Percentiles rank a stretch among this genome's conserved stretches.
Evolutionary conservation across 768 basidiomycete species (phyloP).

Genomic region (Steccherinum ochraceum): DNA sequence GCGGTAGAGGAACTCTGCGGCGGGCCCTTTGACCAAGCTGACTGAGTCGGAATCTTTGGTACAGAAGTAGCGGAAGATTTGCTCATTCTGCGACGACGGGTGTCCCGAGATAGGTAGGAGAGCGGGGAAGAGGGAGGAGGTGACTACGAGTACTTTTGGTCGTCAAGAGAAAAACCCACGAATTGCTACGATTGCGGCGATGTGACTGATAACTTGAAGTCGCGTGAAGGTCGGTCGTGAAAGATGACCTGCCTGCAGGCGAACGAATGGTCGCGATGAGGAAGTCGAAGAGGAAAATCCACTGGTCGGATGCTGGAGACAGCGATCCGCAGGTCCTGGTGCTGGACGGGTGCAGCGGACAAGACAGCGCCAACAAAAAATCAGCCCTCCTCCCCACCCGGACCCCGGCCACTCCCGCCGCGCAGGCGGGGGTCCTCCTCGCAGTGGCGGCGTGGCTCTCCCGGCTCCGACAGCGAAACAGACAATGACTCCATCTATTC

Average conservation of each 20-base stretch:
- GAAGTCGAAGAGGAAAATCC: constrained; percentile 27
- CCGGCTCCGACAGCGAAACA: too few relatives aligned
- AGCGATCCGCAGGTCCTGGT: constrained; percentile 27
- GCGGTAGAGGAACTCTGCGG: constrained; percentile 51
- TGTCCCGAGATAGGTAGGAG: neutral
- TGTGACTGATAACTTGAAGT: constrained; percentile 47
- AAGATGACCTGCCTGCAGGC: constrained; percentile 91
- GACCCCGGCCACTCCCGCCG: too few relatives aligned
- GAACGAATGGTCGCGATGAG: constrained; percentile 42
- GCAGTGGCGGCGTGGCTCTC: too few relatives aligned
- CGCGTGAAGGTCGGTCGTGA: constrained; percentile 74
- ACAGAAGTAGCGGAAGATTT: constrained; percentile 73
- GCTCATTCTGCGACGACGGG: constrained; percentile 69
- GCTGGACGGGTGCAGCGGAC: constrained; percentile 19
- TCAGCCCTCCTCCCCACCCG: neutral
- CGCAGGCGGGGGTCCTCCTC: too few relatives aligned
- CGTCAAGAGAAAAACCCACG: constrained; percentile 18
- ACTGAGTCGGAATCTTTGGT: constrained; percentile 70
- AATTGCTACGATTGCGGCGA: constrained; percentile 35
- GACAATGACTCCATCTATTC: too few relatives aligned
- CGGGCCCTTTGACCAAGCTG: constrained; percentile 90
- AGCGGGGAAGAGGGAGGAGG: constrained; percentile 9
- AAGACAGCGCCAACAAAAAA: neutral
- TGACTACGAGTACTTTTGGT: neutral
- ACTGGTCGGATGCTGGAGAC: constrained; percentile 23